A percentile compares a stretch with the other conserved stretches of the same genome.
These are phyloP conservation scores for Kuraishia capsulata DNA, from an alignment of 805 yeast species.

Conservation along the genomic window DNA sequence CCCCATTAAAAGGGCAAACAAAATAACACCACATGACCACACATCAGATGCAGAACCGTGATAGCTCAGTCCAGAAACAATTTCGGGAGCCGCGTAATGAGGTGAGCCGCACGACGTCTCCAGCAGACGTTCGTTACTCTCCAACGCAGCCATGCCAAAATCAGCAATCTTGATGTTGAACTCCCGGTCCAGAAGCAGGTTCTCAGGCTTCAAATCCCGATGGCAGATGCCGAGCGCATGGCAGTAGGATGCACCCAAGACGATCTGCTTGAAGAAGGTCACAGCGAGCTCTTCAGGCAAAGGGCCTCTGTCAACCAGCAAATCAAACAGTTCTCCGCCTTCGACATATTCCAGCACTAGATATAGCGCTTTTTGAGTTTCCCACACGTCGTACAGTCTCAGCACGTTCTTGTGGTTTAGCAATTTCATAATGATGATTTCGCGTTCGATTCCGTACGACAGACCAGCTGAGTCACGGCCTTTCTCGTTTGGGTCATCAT, in stretches of 20 bases:
- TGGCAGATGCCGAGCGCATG: conserved; percentile 77
- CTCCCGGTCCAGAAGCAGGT: conserved; percentile 55
- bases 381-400: conserved; percentile 96
- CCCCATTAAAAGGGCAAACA: conserved; percentile 73
- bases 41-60: conserved; percentile 83
- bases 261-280: conserved; percentile 67
- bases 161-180: conserved; percentile 73
- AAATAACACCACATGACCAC: conserved; percentile 83
- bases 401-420: conserved; percentile 90
- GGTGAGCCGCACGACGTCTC: conserved; percentile 86
- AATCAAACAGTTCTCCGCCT: conserved; percentile 81
- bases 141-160: conserved; percentile 86
- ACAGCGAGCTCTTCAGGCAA: conserved; percentile 68
- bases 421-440: conserved; percentile 93
- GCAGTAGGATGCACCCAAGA: conserved; percentile 72
- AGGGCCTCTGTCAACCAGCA: conserved; percentile 62
- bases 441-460: conserved; percentile 95
- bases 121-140: conserved; percentile 56
- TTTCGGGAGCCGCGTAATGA: conserved; percentile 85
- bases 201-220: conserved; percentile 78
- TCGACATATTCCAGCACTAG: conserved; percentile 75
- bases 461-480: conserved; percentile 49
- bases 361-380: conserved; percentile 81
- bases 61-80: conserved; percentile 67
- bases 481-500: conserved; percentile 14